Conservation (phyloP, 805 yeast species). For the Candida berthetii region DNA sequence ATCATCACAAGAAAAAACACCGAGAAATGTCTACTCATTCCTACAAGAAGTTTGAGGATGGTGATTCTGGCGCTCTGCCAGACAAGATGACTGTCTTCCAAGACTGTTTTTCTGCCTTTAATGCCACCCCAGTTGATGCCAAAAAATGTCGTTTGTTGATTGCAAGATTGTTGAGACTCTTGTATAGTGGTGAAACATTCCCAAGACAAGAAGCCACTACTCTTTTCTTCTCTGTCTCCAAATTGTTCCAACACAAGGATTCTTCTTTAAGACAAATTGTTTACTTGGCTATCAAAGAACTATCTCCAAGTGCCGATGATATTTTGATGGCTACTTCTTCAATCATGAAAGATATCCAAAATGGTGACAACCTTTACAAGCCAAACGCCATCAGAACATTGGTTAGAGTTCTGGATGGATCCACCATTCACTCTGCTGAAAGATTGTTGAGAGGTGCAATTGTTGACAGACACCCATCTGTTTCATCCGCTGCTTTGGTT, state of each 20-base stretch:
- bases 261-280: slow-evolving; percentile 87
- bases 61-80: slow-evolving; percentile 61
- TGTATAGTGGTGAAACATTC: slow-evolving; percentile 83
- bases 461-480: slow-evolving; percentile 83
- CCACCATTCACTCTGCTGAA: slow-evolving; percentile 91
- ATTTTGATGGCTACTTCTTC: slow-evolving; percentile 97
- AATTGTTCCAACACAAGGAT: slow-evolving; percentile 89
- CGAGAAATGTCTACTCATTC: slow-evolving; percentile 68
- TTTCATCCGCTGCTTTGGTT: slow-evolving; percentile 90
- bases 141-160: slow-evolving; percentile 79
- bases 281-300: slow-evolving; percentile 89
- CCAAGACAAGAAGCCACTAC: slow-evolving; percentile 88
- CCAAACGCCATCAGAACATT: slow-evolving; percentile 94
- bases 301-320: slow-evolving; percentile 79
- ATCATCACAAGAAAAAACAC: too few relatives aligned
- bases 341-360: slow-evolving; percentile 96
- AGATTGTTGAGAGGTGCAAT: slow-evolving; percentile 87
- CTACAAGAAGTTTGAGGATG: slow-evolving; percentile 80
- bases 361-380: slow-evolving; percentile 76
- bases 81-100: slow-evolving; percentile 98
- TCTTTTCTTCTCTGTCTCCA: slow-evolving; percentile 88
- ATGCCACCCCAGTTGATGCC: slow-evolving; percentile 84
- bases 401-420: slow-evolving; percentile 81
- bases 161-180: slow-evolving; percentile 74
- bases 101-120: slow-evolving; percentile 89